Evolutionary conservation across 2,329 filamentous ascomycete species (phyloP), one percentile per base, ranked within the genome.

Genomic region (Fusarium incarnatum): DNA sequence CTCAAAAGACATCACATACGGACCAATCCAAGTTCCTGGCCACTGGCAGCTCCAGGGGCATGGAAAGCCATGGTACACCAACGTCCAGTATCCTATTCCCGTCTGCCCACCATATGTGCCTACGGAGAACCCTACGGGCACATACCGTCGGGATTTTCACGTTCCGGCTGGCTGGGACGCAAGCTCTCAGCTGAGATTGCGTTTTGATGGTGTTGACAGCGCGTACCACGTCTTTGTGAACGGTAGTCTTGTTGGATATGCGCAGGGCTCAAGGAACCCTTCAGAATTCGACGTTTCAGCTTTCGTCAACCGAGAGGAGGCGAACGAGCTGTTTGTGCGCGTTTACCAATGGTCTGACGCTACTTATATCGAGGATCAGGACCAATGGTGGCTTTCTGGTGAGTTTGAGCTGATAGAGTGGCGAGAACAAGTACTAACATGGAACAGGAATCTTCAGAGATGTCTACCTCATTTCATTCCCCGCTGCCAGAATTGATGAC

Each of bases 161-260:
- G 81, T 91, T 5, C 88, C 88, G 0, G 58, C 78, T 4, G 76
- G 79, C 10, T 87, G 85, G 81, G 79, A 80, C 27, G 73, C 74
- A 12, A 75, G 70, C 68, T 87, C 86, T 8, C 87, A 90, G 67
- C 78, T 92, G 20, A 83, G 89, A 18, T 79, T 93, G 23, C 83
- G 91, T 13, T 93, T 92, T 64, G 91, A 93, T 57, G 91, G 91
- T 3, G 90, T 93, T 0, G 91, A 93, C 72, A 90, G 88, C 72
- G 88, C 90, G 0, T 93, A 90, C 72, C 89, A 92, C 76, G 79
- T 92, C 13, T 92, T 86, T 84, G 79, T 93, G 9, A 93, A 93
- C 68, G 88, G 89, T 0, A 75, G 81, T 18, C 79, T 88, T 37
- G 81, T 92, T 4, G 91, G 91, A 4, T 93, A 92, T 72, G 87